Conservation (phyloP, 306 rosid species). For the Psophocarpus tetragonolobus region DNA sequence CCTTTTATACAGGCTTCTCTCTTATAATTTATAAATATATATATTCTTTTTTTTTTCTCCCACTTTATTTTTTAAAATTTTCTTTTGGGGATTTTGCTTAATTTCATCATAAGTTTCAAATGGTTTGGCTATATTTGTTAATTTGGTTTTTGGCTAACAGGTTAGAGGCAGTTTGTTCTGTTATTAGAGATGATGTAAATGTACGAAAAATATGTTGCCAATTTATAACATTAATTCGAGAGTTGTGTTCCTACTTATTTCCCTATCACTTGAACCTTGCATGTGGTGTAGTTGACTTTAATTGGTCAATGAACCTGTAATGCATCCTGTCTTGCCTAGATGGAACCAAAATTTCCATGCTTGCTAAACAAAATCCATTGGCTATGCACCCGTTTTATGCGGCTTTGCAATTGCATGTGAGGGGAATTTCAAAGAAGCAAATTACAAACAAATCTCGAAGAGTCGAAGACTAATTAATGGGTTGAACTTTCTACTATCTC, state of each 20-base stretch:
- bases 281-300: conserved; percentile 11
- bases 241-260: conserved; percentile 20
- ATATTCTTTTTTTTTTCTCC: not conserved
- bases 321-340: not conserved
- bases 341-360: not conserved
- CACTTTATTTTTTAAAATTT: not conserved
- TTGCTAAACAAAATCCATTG: conserved; percentile 13
- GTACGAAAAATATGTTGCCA: conserved; percentile 41
- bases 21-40: conserved; percentile 7
- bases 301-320: not conserved
- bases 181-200: conserved; percentile 53
- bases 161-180: conserved; percentile 34
- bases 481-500: conserved; percentile 33
- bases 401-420: conserved; percentile 61
- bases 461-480: conserved; percentile 24
- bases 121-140: conserved; percentile 46
- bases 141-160: conserved; percentile 36
- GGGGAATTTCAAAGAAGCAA: conserved; percentile 32
- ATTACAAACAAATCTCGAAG: conserved; percentile 25
- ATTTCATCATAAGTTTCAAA: conserved; percentile 37
- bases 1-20: conserved; percentile 8
- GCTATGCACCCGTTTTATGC: conserved; percentile 26
- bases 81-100: conserved; percentile 23
- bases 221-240: conserved; percentile 35
- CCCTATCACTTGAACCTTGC: not conserved